phyloP scores from a whole-genome alignment of 1,139 yeast genomes.

The Kluyveromyces sp. region DNA sequence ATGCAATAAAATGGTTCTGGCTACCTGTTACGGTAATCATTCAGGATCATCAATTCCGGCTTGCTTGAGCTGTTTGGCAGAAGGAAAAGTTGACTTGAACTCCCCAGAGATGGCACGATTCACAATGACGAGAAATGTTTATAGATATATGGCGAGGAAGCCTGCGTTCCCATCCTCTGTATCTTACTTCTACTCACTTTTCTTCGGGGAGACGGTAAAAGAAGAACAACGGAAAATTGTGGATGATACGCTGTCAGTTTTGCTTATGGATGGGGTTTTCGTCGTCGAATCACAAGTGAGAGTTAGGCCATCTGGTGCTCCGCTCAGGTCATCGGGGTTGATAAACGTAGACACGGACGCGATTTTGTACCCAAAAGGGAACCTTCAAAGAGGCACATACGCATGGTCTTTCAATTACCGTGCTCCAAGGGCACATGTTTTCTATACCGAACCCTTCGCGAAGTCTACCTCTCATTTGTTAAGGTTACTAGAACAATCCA shows the following conservation, averaged over 20 bases:
- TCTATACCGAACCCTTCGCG: conserved; percentile 20
- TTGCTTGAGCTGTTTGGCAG: conserved; percentile 30
- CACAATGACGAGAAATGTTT: conserved; percentile 29
- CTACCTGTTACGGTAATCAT: conserved; percentile 29
- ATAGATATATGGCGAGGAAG: conserved; percentile 18
- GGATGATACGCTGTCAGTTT: conserved; percentile 19
- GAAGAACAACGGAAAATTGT: conserved; percentile 15
- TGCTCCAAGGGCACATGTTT: conserved; percentile 17
- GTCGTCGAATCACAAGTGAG: conserved; percentile 14
- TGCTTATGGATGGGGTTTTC: conserved; percentile 22
- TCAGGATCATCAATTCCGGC: conserved; percentile 10
- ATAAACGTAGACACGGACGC: conserved; percentile 21
- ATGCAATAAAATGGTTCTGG: conserved; percentile 29
- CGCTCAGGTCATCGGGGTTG: conserved; percentile 10
- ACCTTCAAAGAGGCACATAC: conserved; percentile 13
- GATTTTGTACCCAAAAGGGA: conserved; percentile 14
- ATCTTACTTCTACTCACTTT: conserved; percentile 11
- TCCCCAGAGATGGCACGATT: conserved; percentile 21
- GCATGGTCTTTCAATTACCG: conserved; percentile 15
- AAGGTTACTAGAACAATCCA: conserved; percentile 1
- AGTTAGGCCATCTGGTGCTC: conserved; percentile 11
- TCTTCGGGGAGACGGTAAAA: conserved; percentile 16
- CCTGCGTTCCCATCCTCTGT: conserved; percentile 21
- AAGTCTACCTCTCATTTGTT: conserved; percentile 16
- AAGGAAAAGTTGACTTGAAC: conserved; percentile 17